Percentiles rank a stretch among this genome's conserved stretches.
These are phyloP conservation scores for Pyrenophora graminea DNA, from an alignment of 2,329 filamentous ascomycete genomes.

Conservation along the genomic window DNA sequence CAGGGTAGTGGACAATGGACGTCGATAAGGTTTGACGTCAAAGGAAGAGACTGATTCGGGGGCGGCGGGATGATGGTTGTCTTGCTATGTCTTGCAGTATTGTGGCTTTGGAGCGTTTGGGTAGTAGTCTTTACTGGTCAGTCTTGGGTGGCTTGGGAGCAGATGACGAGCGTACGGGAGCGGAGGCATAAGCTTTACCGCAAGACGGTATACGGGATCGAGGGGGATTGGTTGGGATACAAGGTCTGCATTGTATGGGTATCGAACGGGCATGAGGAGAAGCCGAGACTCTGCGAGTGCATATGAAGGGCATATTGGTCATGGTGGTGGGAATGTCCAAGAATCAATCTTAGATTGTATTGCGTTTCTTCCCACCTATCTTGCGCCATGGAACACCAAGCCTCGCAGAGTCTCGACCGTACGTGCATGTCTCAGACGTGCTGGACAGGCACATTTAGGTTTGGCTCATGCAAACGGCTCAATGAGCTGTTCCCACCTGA, in stretches of 20 bases:
- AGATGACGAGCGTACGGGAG: conserved; percentile 4
- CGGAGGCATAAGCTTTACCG: conserved; percentile 11
- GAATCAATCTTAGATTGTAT: background rate
- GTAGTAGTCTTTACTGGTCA: conserved; percentile 8
- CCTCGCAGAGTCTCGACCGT: background rate
- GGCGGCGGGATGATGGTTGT: background rate
- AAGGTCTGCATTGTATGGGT: conserved; percentile 4
- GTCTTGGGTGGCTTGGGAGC: conserved; percentile 1
- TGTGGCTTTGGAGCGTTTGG: background rate
- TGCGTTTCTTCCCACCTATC: background rate
- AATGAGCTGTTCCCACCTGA: no score
- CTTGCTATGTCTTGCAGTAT: conserved; percentile 3
- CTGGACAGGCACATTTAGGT: no score
- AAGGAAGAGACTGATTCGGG: background rate
- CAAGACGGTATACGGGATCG: conserved; percentile 6
- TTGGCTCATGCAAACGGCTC: no score
- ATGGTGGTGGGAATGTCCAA: conserved; percentile 1
- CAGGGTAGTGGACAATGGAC: conserved; percentile 9
- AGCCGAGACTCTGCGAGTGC: background rate
- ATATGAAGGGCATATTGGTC: no score
- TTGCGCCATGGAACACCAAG: background rate
- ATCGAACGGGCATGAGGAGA: background rate
- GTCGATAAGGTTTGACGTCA: conserved; percentile 7
- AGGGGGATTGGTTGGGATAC: background rate
- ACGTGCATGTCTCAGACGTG: background rate